Evolutionary conservation across 345 rosid genomes (phyloP), one percentile per base, ranked within the genome.

Genomic region (Geranium rotundifolium): DNA sequence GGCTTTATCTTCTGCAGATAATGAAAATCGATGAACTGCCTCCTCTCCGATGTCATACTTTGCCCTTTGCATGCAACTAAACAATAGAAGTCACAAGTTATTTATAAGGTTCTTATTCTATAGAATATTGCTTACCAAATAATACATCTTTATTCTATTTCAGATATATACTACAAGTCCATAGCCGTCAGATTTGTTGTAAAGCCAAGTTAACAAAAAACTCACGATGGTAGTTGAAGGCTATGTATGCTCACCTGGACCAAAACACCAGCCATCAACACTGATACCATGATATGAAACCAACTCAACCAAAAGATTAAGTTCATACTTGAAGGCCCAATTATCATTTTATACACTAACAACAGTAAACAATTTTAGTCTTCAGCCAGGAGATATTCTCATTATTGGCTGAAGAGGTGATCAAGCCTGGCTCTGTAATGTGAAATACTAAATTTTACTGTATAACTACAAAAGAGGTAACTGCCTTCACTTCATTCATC

Each of bases 1-100:
- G 61, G 98, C 98, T 76, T 80, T 89, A 70, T 92, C 98, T 81
- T 92, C 97, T 55, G 90, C 98, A 66, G 96, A 89, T 71, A 92
- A 75, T 13, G 97, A 84, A 77, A 89, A 89, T 63, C 98, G 81
- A 75, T 84, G 84, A 75, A 89, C 87, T 19, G 97, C 93, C 78
- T 92, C 95, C 81, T 83, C 95, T 65, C 98, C 98, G 61, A 92
- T 81, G 75, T 89, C 97, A 82, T 85, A 92, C 71, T 85, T 87
- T 57, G 95, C 95, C 68, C 89, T 82, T 74, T 89, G 98, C 97
- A 92, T 80, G 72, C 98, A 92, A 61, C 98, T 92, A 86, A 65
- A 75, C 56, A 73, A 79, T 54, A 10, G 12, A 46, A 46, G 16
- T 14, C 61, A 29, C 52, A 46, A 46, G 16, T 46, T 9, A 12